Conservation (phyloP, 495 filamentous ascomycete genomes). For the Aspergillus cavernicola region DNA sequence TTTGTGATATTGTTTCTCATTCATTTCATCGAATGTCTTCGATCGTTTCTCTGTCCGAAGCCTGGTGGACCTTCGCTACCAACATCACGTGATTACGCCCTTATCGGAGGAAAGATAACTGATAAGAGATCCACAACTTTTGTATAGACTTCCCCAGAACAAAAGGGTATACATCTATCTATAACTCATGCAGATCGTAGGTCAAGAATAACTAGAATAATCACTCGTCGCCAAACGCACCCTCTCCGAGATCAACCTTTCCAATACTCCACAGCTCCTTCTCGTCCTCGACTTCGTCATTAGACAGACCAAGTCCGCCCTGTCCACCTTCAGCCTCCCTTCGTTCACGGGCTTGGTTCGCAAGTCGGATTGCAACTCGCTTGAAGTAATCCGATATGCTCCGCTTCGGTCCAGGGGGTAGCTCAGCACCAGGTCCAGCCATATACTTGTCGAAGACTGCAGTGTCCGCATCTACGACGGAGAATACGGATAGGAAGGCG, state of each 20-base stretch:
- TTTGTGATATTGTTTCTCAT: no score
- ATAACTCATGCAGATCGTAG: constrained; percentile 18
- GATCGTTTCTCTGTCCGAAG: background rate
- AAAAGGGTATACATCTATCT: constrained; percentile 15
- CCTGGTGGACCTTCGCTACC: background rate
- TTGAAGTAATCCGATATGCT: constrained; percentile 99
- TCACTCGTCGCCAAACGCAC: constrained; percentile 50
- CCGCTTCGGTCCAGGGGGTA: constrained; percentile 69
- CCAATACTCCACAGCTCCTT: constrained; percentile 95
- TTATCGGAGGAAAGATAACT: background rate
- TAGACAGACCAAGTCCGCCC: constrained; percentile 76
- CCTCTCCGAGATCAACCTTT: constrained; percentile 76
- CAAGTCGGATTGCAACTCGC: constrained; percentile 77
- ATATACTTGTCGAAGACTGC: constrained; percentile 93
- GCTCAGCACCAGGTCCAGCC: constrained; percentile 52
- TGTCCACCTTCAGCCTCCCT: constrained; percentile 85
- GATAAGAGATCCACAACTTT: background rate
- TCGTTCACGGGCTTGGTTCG: constrained; percentile 77
- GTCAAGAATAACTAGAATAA: constrained; percentile 21
- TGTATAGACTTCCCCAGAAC: constrained; percentile 10
- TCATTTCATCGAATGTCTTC: background rate
- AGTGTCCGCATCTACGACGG: constrained; percentile 78
- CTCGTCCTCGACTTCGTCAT: constrained; percentile 90
- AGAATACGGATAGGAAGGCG: constrained; percentile 91
- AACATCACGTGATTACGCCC: background rate